Evolutionary conservation across 495 filamentous ascomycete species (phyloP).

Genomic region (Penicillium pulvis): DNA sequence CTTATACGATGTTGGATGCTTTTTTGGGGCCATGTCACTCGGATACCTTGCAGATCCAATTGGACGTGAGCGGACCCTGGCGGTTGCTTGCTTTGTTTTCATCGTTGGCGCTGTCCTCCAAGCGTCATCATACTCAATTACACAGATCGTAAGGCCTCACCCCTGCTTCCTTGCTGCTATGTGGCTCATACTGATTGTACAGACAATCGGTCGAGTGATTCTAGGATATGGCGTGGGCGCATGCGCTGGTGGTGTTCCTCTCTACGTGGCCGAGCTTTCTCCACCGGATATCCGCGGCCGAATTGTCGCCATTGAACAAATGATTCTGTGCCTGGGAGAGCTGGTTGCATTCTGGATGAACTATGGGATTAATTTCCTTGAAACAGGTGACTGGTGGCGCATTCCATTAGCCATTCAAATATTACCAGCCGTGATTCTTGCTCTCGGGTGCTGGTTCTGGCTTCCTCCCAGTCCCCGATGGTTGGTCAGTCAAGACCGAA

Average conservation of each 20-base stretch:
- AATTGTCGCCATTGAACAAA: constrained; percentile 72
- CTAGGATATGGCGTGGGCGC: constrained; percentile 71
- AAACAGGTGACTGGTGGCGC: constrained; percentile 67
- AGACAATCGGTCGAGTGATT: constrained; percentile 50
- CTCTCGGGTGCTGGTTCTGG: constrained; percentile 64
- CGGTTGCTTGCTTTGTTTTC: constrained; percentile 68
- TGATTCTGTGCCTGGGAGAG: constrained; percentile 71
- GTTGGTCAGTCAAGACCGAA: constrained; percentile 68
- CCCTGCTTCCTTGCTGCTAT: neutral
- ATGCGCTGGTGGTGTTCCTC: constrained; percentile 66
- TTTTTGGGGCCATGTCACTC: constrained; percentile 62
- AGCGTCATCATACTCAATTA: constrained; percentile 52
- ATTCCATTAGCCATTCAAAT: constrained; percentile 64
- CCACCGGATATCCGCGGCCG: constrained; percentile 62
- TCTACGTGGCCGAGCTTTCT: constrained; percentile 63
- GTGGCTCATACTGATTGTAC: neutral
- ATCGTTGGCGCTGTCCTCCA: constrained; percentile 73
- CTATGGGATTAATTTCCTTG: constrained; percentile 44
- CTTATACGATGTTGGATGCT: constrained; percentile 60
- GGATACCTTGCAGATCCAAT: constrained; percentile 71
- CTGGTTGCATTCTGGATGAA: constrained; percentile 81
- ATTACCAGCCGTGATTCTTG: constrained; percentile 57
- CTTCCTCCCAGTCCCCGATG: constrained; percentile 78
- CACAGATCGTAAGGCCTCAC: constrained; percentile 48
- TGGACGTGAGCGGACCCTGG: constrained; percentile 70